Base-by-base conservation (phyloP, 2,329 filamentous ascomycete genomes). In the Colletotrichum limetticola region DNA sequence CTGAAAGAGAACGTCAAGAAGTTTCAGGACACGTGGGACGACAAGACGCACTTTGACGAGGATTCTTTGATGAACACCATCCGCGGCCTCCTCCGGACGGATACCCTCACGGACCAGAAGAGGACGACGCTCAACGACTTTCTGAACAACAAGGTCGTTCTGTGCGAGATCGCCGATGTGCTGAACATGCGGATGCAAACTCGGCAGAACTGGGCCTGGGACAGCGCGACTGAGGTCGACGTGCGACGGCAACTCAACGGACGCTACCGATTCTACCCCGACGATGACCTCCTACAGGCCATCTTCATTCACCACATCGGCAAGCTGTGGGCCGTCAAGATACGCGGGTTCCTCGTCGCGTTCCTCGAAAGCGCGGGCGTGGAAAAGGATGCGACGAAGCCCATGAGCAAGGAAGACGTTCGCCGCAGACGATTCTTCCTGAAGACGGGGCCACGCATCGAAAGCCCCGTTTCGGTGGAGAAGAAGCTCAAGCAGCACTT, bases 261-360 rank as follows among this genome's bases (percentile, higher is more conserved):
- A 75, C 81, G 85, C 60, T 91, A 91, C 76, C 83, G 89, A 2
- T 86, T 91, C 30, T 90, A 86, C 76, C 89, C 90, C 83, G 83
- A 86, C 65, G 84, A 86, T 64, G 90, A 91, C 73, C 78, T 85
- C 4, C 78, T 85, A 11, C 82, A 85, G 65, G 81, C 83, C 1
- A 79, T 86, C 19, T 78, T 86, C 11, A 75, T 86, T 5, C 80
- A 85, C 37, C 84, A 82, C 71, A 76, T 86, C 32, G 84, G 84
- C 4, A 75, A 80, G 22, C 76, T 76, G 16, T 84, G 83, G 79
- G 80, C 80, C 2, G 77, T 80, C 2, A 73, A 77, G 35, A 70
- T 86, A 28, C 82, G 82, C 35, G 42, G 58, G 4, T 74, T 72
- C 1, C 81, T 86, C 22, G 35, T 24, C 12, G 30, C 4, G 1